Percentiles rank a stretch among this genome's conserved stretches.
These are phyloP conservation scores for Phytophthora tentaculata DNA, from an alignment of 352 stramenopile species.

Conservation along the genomic window DNA sequence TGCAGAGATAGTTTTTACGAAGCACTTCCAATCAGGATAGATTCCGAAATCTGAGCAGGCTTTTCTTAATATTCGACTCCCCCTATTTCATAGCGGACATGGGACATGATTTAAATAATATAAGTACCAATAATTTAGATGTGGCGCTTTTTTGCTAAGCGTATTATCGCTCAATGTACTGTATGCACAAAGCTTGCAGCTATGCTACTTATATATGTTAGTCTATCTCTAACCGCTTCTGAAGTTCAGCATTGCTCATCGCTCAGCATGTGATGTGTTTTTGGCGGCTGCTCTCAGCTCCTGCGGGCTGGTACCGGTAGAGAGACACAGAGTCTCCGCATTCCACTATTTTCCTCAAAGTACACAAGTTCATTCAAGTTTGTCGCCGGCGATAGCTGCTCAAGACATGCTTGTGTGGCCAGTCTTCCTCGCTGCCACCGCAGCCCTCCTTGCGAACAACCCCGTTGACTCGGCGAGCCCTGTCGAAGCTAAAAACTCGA, in stretches of 20 bases:
- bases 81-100: no score
- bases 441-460: background rate
- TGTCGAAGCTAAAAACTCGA: background rate
- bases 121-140: no score
- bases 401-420: conserved; percentile 13
- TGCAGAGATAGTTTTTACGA: background rate
- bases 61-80: no score
- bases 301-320: background rate
- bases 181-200: no score
- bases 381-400: background rate
- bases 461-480: conserved; percentile 2
- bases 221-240: no score
- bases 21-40: background rate
- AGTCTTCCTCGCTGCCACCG: background rate
- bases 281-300: conserved; percentile 13
- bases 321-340: background rate
- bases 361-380: conserved; percentile 6
- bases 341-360: background rate
- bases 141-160: no score
- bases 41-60: background rate
- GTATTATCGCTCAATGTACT: no score
- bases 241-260: background rate
- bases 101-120: no score
- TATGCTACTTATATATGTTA: no score
- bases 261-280: conserved; percentile 21